Conservation (phyloP, 371 early-diverging fungal genomes). For the Blakeslea trispora region DNA sequence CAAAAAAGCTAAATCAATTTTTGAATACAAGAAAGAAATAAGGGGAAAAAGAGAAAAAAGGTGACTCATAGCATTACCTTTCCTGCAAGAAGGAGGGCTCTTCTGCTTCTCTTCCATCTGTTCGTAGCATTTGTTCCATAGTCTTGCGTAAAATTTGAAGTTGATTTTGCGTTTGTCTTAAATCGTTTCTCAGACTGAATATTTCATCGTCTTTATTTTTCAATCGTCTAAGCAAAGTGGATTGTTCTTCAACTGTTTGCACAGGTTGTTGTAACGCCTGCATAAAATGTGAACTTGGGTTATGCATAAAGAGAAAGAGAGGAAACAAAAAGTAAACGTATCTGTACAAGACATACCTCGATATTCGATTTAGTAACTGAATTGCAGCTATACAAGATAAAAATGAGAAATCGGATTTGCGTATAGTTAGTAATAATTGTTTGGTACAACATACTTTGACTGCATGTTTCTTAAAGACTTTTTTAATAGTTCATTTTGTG, state of each 20-base stretch:
- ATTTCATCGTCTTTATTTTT: slow-evolving; percentile 25
- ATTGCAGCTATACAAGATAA: no score
- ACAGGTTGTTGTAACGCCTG: slow-evolving; percentile 10
- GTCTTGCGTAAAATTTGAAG: slow-evolving; percentile 35
- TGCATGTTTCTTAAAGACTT: background rate
- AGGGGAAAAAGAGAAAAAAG: background rate
- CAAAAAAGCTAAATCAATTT: background rate
- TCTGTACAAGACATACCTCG: background rate
- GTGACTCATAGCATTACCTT: background rate
- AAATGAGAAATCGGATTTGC: no score
- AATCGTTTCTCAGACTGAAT: slow-evolving; percentile 20
- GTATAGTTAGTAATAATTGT: no score
- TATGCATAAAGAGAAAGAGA: no score
- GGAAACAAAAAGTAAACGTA: background rate
- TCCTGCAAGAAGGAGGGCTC: slow-evolving; percentile 2
- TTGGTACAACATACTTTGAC: background rate
- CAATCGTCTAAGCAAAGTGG: slow-evolving; percentile 12
- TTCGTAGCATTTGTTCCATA: slow-evolving; percentile 41
- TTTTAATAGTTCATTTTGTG: background rate
- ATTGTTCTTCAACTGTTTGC: slow-evolving; percentile 11
- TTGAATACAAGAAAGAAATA: background rate
- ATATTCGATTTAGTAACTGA: background rate
- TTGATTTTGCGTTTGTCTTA: slow-evolving; percentile 33
- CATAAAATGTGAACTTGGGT: background rate
- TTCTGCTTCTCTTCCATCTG: slow-evolving; percentile 26